Evolutionary conservation across 176 grass and related monocot genomes (phyloP), one percentile per base, ranked within the genome.

Genomic region (Dactylis glomerata): DNA sequence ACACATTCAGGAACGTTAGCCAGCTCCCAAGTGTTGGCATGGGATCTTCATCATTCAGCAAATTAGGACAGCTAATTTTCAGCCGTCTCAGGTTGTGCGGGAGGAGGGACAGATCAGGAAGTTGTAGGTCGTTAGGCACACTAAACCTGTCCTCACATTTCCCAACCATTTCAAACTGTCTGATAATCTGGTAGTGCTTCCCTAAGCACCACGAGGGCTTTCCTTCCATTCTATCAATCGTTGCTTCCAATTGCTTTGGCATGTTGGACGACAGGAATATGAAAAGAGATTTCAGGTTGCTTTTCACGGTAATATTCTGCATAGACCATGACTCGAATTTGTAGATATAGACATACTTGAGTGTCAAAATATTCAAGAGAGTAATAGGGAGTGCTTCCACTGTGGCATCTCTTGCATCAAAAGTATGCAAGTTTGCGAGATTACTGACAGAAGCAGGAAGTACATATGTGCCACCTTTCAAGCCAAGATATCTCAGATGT

Each of bases 41-140:
- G n/a, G 75, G 75, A 34, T 78, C 75, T 78, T 78, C 34, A 28
- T 42, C 75, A 78, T 78, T 78, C 75, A 78, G n/a, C n/a, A 78
- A 58, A 59, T 78, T 78, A 78, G 75, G 75, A 41, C 75, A 78
- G 8, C 34, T 59, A 11, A 78, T 19, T 42, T 78, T 78, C n/a
- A 59, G 75, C 75, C 34, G 14, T 59, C 37, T 42, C 6, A 78
- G 34, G 34, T 59, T 78, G 34, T 42, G 75, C 2, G 75, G 75
- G 52, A 78, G 34, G 54, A 59, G 37, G 5, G 5, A 23, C 13
- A 78, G 75, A 41, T 78, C 75, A 59, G 75, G 75, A 28, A 78
- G 75, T 27, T 78, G 75, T 0, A 78, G 14, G 54, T 57, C 23
- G 75, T 78, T 59, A 34, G 54, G 54, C n/a, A 5, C 52, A 26